Evolutionary conservation across 1,139 yeast species (phyloP).

Genomic region (Citeromyces hawaiiensis): DNA sequence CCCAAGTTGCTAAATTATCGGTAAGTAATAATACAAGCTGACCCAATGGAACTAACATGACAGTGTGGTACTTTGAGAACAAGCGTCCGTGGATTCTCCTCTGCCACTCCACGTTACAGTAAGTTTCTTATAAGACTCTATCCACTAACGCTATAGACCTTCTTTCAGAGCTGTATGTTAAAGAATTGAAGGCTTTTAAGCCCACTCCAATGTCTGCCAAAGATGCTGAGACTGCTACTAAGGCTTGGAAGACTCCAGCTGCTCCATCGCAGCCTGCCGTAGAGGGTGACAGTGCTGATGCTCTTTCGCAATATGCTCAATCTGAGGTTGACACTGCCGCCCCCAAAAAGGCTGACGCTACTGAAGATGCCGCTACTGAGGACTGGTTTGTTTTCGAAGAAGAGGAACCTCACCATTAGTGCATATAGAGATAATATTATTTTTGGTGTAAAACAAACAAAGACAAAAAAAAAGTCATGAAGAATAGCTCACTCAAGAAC

Average conservation of each 20-base stretch:
- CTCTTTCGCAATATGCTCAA: constrained; percentile 62
- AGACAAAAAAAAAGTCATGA: constrained; percentile 8
- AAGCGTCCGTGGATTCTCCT: constrained; percentile 21
- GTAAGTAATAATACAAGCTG: constrained; percentile 4
- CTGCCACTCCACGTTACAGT: constrained; percentile 19
- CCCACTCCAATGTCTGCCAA: constrained; percentile 62
- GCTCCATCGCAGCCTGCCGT: constrained; percentile 62
- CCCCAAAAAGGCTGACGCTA: constrained; percentile 22
- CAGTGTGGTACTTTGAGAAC: constrained; percentile 7
- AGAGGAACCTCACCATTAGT: constrained; percentile 53
- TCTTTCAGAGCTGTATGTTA: constrained; percentile 76
- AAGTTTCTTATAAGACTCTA: constrained; percentile 3
- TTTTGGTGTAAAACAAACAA: constrained; percentile 4
- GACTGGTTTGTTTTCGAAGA: constrained; percentile 82
- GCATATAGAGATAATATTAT: constrained; percentile 1
- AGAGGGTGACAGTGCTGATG: constrained; percentile 61
- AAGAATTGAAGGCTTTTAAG: constrained; percentile 79
- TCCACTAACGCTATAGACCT: constrained; percentile 27
- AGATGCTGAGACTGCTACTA: constrained; percentile 70
- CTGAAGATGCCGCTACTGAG: constrained; percentile 37
- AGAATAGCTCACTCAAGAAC: background rate
- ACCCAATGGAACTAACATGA: background rate
- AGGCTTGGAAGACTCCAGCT: constrained; percentile 68
- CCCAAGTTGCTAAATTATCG: constrained; percentile 6
- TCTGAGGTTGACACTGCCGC: constrained; percentile 60